These are phyloP conservation scores for Penicillium frequentans DNA, from an alignment of 2,329 filamentous ascomycete genomes.

Conservation along the genomic window DNA sequence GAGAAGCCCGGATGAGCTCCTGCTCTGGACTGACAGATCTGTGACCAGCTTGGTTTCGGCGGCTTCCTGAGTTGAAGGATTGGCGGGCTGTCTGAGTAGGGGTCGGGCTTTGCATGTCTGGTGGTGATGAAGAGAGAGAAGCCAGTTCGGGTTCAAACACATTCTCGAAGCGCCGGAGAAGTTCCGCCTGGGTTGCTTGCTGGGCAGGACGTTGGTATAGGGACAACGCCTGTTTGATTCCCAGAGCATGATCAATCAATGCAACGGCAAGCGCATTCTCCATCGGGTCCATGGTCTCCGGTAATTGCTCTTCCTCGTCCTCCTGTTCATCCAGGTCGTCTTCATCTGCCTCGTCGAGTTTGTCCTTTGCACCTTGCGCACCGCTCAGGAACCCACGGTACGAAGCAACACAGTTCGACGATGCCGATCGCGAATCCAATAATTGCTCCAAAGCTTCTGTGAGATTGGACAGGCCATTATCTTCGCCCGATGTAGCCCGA, in stretches of 20 bases:
- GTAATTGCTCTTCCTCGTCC: constrained; percentile 52
- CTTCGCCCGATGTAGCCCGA: constrained; percentile 69
- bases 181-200: constrained; percentile 44
- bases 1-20: constrained; percentile 34
- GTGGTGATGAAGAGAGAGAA: constrained; percentile 53
- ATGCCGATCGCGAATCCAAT: constrained; percentile 70
- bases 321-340: constrained; percentile 45
- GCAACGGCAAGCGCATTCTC: constrained; percentile 82
- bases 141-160: constrained; percentile 63
- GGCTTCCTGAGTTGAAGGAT: constrained; percentile 28
- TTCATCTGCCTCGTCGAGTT: constrained; percentile 45
- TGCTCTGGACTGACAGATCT: constrained; percentile 38
- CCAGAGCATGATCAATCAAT: constrained; percentile 83
- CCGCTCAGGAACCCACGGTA: constrained; percentile 74
- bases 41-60: constrained; percentile 22
- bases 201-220: constrained; percentile 64
- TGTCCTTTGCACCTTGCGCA: constrained; percentile 36
- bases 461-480: constrained; percentile 66
- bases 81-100: constrained; percentile 47
- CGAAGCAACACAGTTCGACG: constrained; percentile 73
- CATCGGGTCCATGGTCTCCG: constrained; percentile 53
- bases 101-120: constrained; percentile 18
- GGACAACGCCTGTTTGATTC: constrained; percentile 77
- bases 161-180: constrained; percentile 40
- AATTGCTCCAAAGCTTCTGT: constrained; percentile 76